Evolutionary conservation across 768 basidiomycete genomes (phyloP), one percentile per base, ranked within the genome.

Genomic region (Xerocomellus dryophilus): DNA sequence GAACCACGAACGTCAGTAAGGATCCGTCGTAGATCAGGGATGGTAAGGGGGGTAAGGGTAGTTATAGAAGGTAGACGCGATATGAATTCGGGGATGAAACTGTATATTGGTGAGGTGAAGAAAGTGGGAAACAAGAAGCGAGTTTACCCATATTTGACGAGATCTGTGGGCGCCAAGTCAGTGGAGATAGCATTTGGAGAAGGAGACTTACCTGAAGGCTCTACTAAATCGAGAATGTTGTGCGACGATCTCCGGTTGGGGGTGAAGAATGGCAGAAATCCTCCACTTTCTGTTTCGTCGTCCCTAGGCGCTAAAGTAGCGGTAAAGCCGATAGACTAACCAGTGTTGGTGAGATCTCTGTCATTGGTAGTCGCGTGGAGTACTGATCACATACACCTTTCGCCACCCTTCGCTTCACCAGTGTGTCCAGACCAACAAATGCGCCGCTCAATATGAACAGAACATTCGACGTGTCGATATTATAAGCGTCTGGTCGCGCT

Each of bases 371-470:
- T 36, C 10, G 29, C 11, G 42, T 10, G 45, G 29, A n/a, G 50
- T 25, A 27, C 23, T 35, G 11, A 44, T 23, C 25, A 77, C 88
- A 60, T 67, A 94, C 93, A 7, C 93, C 93, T 73, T 92, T 93
- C 11, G 86, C 83, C 11, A 93, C 77, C 36, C 94, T 79, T 49
- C 85, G 77, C 66, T 85, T 86, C 58, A 98, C 83, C 23, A 98
- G 73, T 47, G 77, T 81, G 40, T 97, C 94, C 45, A 98, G 72
- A 1, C 95, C 95, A 10, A 97, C 93, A 66, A 97, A 97, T 2
- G 96, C 96, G 2, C 96, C 96, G 46, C 93, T 94, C 11, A 96
- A 68, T 56, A 98, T 89, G 71, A 98, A 98, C n/a, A 98, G 74
- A 23, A 98, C 83, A 62, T 98, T 94, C 8, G 88, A 83, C 0